Evolutionary conservation across 129 eudicot species (phyloP).

Genomic region (Deinandra increscens): DNA sequence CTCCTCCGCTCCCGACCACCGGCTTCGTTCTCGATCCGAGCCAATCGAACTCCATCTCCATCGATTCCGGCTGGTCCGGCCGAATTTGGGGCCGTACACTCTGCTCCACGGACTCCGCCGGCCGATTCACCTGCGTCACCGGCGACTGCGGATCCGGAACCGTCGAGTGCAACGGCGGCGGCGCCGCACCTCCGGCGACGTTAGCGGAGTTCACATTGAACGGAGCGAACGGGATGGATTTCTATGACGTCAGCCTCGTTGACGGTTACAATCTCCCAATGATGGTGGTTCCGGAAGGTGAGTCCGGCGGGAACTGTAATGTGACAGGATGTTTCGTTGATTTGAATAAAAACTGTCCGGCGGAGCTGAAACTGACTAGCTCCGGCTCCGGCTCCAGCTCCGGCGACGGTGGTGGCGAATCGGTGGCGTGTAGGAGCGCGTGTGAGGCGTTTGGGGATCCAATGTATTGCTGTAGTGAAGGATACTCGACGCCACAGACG

Average conservation of each 20-base stretch:
- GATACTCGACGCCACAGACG: slow-evolving; percentile 59
- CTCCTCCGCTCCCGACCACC: slow-evolving; percentile 35
- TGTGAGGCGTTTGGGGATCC: slow-evolving; percentile 72
- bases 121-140: slow-evolving; percentile 30
- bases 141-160: slow-evolving; percentile 46
- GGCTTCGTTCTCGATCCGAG: slow-evolving; percentile 35
- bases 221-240: slow-evolving; percentile 34
- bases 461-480: slow-evolving; percentile 73
- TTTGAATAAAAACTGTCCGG: slow-evolving; percentile 60
- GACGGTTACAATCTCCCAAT: slow-evolving; percentile 49
- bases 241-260: slow-evolving; percentile 45
- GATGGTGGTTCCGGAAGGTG: slow-evolving; percentile 53
- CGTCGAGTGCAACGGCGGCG: slow-evolving; percentile 35
- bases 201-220: slow-evolving; percentile 39
- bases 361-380: slow-evolving; percentile 38
- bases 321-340: slow-evolving; percentile 62
- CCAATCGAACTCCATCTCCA: slow-evolving; percentile 22
- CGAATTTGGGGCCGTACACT: slow-evolving; percentile 43
- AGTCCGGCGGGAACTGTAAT: slow-evolving; percentile 52
- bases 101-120: slow-evolving; percentile 35
- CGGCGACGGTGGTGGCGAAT: no score
- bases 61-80: slow-evolving; percentile 42
- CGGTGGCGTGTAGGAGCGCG: slow-evolving; percentile 79
- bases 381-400: slow-evolving; percentile 12
- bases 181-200: slow-evolving; percentile 41